Conservation (phyloP, 2,329 filamentous ascomycete genomes). For the Aspergillus sp. region DNA sequence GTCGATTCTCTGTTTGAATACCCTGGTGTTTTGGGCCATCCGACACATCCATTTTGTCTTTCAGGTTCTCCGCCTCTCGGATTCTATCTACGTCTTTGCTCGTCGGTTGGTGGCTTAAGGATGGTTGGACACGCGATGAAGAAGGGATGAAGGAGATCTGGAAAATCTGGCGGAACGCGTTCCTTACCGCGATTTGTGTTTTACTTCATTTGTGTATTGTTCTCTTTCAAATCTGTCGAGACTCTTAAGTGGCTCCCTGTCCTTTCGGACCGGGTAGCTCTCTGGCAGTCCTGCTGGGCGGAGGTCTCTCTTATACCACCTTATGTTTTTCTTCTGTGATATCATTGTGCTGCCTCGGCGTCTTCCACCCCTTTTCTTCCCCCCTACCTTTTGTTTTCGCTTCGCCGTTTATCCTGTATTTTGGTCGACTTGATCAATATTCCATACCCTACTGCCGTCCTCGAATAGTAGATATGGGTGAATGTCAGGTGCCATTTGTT, state of each 20-base stretch:
- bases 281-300: not conserved
- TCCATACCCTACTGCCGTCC: too few species aligned
- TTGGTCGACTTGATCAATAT: too few species aligned
- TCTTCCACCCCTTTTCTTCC: slow-evolving; percentile 6
- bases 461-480: too few species aligned
- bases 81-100: not conserved
- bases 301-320: slow-evolving; percentile 20
- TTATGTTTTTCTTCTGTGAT: slow-evolving; percentile 16
- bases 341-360: slow-evolving; percentile 11
- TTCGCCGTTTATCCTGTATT: not conserved
- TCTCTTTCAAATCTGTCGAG: not conserved
- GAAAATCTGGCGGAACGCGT: not conserved
- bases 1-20: not conserved
- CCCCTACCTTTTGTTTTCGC: slow-evolving; percentile 6
- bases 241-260: not conserved
- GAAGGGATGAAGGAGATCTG: not conserved
- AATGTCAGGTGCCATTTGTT: too few species aligned
- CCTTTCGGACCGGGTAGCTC: not conserved
- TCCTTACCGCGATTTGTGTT: not conserved
- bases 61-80: not conserved
- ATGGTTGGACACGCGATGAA: too few species aligned
- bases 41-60: not conserved
- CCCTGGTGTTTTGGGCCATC: not conserved
- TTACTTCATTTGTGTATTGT: not conserved
- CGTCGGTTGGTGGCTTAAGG: too few species aligned